Percentiles rank a stretch among this genome's conserved stretches.
phyloP scores from a whole-genome alignment of 2,329 filamentous ascomycete species.

The Monosporascus sp. region DNA sequence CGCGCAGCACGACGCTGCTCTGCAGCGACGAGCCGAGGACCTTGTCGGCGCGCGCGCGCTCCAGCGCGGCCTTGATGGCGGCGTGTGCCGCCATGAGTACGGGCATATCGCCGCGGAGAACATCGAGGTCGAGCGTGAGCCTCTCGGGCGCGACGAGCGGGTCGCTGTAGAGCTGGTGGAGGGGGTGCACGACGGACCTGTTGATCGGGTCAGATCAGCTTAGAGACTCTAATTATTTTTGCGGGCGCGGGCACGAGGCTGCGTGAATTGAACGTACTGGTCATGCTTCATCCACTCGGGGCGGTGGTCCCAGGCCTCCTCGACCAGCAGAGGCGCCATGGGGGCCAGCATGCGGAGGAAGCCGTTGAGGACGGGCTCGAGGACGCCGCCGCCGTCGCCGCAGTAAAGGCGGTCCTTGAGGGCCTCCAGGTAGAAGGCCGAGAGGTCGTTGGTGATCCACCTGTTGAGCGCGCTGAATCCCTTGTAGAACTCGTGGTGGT shows the following conservation, averaged over 20 bases:
- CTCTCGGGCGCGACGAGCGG: slow-evolving; percentile 37
- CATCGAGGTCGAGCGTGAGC: slow-evolving; percentile 32
- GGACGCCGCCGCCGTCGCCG: slow-evolving; percentile 59
- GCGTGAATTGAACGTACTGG: slow-evolving; percentile 26
- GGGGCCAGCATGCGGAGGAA: slow-evolving; percentile 76
- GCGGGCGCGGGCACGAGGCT: slow-evolving; percentile 8
- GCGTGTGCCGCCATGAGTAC: slow-evolving; percentile 52
- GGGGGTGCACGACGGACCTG: slow-evolving; percentile 33
- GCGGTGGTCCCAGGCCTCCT: slow-evolving; percentile 80
- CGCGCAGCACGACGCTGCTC: slow-evolving; percentile 58
- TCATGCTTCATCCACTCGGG: slow-evolving; percentile 57
- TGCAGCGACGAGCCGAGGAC: slow-evolving; percentile 76
- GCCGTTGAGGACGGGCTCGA: slow-evolving; percentile 64
- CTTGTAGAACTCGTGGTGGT: slow-evolving; percentile 76
- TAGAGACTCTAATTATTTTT: no score
- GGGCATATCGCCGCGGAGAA: slow-evolving; percentile 38
- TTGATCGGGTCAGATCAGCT: background rate
- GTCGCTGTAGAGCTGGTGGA: slow-evolving; percentile 41
- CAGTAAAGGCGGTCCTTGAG: slow-evolving; percentile 92
- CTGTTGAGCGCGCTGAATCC: slow-evolving; percentile 68
- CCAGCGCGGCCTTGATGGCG: slow-evolving; percentile 70
- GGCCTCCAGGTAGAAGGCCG: slow-evolving; percentile 89
- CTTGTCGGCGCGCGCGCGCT: slow-evolving; percentile 66
- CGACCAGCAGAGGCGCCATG: slow-evolving; percentile 75
- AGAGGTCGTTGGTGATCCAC: slow-evolving; percentile 79